Conservation (phyloP, 805 yeast genomes). For the Phaffomyces antillensis region DNA sequence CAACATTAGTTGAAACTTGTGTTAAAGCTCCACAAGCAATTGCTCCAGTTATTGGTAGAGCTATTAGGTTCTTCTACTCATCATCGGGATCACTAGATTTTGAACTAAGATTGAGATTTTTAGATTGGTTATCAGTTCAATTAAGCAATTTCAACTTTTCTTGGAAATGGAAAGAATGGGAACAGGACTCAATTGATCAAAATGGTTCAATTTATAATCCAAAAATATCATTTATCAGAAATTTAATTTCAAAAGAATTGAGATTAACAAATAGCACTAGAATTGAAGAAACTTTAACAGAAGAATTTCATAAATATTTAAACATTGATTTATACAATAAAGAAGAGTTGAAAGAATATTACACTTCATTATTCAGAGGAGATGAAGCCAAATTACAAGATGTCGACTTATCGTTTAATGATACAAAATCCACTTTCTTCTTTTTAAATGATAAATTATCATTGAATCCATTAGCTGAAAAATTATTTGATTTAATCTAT, state of each 20-base stretch:
- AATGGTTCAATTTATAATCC: constrained; percentile 56
- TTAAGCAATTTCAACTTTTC: constrained; percentile 89
- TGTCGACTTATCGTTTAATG: constrained; percentile 7
- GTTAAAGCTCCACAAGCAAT: constrained; percentile 71
- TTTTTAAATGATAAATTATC: constrained; percentile 33
- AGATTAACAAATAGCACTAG: constrained; percentile 71
- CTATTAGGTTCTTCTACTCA: constrained; percentile 73
- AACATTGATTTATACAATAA: constrained; percentile 33
- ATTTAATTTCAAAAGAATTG: constrained; percentile 76
- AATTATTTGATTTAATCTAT: constrained; percentile 32
- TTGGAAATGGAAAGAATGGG: constrained; percentile 99
- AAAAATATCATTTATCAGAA: constrained; percentile 61
- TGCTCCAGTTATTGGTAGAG: constrained; percentile 93
- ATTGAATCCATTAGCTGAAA: constrained; percentile 28
- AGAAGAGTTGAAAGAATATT: constrained; percentile 32
- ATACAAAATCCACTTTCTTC: constrained; percentile 28
- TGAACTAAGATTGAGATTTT: constrained; percentile 63
- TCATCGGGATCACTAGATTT: constrained; percentile 63
- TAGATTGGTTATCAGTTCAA: constrained; percentile 92
- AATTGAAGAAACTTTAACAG: constrained; percentile 65
- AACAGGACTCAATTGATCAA: constrained; percentile 42
- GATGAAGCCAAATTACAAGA: constrained; percentile 20
- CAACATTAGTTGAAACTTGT: constrained; percentile 83
- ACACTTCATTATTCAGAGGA: constrained; percentile 25
- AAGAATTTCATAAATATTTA: constrained; percentile 43